Evolutionary conservation across 306 rosid genomes (phyloP), one percentile per base, ranked within the genome.

Genomic region (Coriaria nepalensis): DNA sequence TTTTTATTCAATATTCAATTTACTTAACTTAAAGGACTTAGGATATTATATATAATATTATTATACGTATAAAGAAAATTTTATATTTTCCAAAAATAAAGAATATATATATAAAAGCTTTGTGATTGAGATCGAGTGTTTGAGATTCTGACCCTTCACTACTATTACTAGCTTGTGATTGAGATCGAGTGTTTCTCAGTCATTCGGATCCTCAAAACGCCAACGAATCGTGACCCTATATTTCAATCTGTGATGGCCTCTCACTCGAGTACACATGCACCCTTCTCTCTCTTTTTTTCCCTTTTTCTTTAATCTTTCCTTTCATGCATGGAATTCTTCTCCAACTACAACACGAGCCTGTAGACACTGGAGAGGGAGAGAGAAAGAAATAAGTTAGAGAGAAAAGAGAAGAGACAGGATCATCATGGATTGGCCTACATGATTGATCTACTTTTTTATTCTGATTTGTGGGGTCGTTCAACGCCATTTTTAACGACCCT

Each of bases 301-400:
- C 45, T 38, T 68, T 73, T 37, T 47, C 55, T 56, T 59, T 43
- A 50, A 56, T 63, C 57, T 66, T 76, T 70, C 66, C 50, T 66
- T 81, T 61, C 97, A 78, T 88, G 97, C 97, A 88, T 77, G 93
- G 90, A 88, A 78, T 83, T 83, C 84, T 83, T 76, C 88, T 67
- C 75, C 82, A 62, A 71, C 80, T 52, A 59, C 66, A 87, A 43
- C 74, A 68, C 66, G 72, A 66, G 57, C 64, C 57, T 43, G 57
- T 11, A 54, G 43, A 35, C 33, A 45, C 35, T 37, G 57, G 65
- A 40, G 46, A 9, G 40, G 32, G 52, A 53, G 47, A 45, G 37
- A 38, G 8, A 57, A 42, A 63, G 64, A 61, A 57, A 35, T 44
- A 32, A 11, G 29, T 35, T 13, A 57, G 41, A 37, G 50, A 60